Evolutionary conservation across 768 basidiomycete species (phyloP), one percentile per base, ranked within the genome.

Genomic region (Suillus weaverae): DNA sequence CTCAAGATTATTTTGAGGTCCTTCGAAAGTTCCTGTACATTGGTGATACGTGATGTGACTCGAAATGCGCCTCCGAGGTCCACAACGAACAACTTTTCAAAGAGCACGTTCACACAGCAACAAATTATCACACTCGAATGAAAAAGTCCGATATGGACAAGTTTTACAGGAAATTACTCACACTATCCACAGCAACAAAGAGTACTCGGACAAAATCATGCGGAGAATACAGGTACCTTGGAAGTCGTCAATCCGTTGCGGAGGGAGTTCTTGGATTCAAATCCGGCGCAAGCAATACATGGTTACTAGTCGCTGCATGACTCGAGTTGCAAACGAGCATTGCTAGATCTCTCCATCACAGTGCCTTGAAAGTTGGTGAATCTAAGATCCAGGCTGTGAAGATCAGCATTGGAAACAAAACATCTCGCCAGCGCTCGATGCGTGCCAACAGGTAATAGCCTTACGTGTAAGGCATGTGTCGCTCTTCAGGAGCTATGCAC

Each of bases 401-500:
- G 59, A 64, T 64, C 63, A 62, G 63, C 63, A 61, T 64, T 64
- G 63, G 63, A 64, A 64, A 64, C 63, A 7, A 33, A 8, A n/a
- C 62, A 56, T 36, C 62, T 41, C 22, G 18, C n/a, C 26, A 30
- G 51, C 62, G 62, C 62, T 20, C 11, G 4, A 59, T 26, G 18
- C 51, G 10, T 62, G 13, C 50, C 53, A 57, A 55, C 62, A 30
- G 51, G 53, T 20, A 57, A 62, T 59, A 56, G 30, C 51, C 50
- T 60, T 57, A 39, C 41, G 32, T 62, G 35, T 41, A 51, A 62
- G 18, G 26, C 61, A 32, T 62, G 44, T 20, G 60, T 32, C 7
- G 16, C 32, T 7, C 26, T 35, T 57, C 18, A 59, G 38, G 56
- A 59, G 38, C 38, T 35, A 59, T 59, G 56, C 39, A 30, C 48